Evolutionary conservation across 805 yeast species (phyloP), one percentile per base, ranked within the genome.

Genomic region (Candida ficus): DNA sequence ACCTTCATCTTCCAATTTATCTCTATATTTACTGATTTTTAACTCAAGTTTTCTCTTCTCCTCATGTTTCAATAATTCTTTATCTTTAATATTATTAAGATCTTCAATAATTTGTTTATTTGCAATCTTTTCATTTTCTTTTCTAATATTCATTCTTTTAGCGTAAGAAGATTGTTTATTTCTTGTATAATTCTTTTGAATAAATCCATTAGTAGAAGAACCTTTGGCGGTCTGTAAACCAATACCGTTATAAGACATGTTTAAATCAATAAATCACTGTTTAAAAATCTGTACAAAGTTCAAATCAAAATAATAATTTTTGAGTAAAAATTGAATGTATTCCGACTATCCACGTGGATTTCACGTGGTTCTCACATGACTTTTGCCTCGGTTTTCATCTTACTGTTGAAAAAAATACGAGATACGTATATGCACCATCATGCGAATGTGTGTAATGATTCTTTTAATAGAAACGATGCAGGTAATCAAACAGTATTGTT

Each of bases 131-230:
- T 14, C 35, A 33, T 43, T 38, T 2, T 45, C 35, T 29, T 46
- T 45, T 32, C 50, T 47, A 14, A 46, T 42, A 23, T 47, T 39
- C 44, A 67, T 61, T 32, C 79, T 61, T 33, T 60, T 56, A 29
- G 62, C 50, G 48, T 56, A 71, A 20, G 63, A 67, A 8, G 71
- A 68, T n/a, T 46, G 46, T 4, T 35, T 27, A 2, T 62, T 61
- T 4, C 63, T 54, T 58, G 53, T 47, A 19, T 46, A 42, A 41
- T 67, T 78, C 45, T 67, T 64, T 49, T 78, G 81, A 3, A 79
- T 70, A 48, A 68, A 67, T 0, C 86, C 86, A 19, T 81, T 77
- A 0, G 86, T 79, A 0, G 81, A 79, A 0, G 83, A 66, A 0
- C 86, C 85, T 47, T 80, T 62, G 0, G 81, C 75, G 0, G 76